Conservation (phyloP, 2,329 filamentous ascomycete genomes). For the Neonectria coccinea region DNA sequence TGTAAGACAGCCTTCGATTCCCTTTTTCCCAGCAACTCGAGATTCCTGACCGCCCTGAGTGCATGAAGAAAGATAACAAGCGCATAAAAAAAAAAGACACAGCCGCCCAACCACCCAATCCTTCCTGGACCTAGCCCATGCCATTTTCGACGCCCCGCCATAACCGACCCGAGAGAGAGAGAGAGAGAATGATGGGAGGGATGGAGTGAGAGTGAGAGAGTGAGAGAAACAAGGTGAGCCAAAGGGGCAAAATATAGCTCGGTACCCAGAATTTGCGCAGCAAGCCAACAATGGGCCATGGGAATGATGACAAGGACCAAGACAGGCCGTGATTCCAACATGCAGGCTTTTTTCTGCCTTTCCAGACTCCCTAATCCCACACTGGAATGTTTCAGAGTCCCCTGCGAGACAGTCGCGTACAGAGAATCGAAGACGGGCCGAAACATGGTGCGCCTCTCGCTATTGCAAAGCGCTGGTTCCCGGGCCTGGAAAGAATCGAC, state of each 20-base stretch:
- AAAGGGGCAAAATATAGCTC: conserved; percentile 1
- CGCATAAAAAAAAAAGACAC: conserved; percentile 21
- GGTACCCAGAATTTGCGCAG: conserved; percentile 16
- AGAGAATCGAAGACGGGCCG: conserved; percentile 15
- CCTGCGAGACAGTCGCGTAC: conserved; percentile 20
- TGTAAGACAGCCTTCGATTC: conserved; percentile 5
- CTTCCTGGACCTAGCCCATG: conserved; percentile 17
- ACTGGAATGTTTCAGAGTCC: conserved; percentile 22
- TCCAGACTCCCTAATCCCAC: conserved; percentile 25
- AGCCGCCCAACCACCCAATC: conserved; percentile 18
- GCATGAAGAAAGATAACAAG: conserved; percentile 6
- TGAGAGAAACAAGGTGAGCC: conserved; percentile 11
- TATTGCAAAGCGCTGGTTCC: conserved; percentile 30
- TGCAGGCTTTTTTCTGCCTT: conserved; percentile 26
- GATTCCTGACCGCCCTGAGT: background rate
- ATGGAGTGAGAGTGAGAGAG: conserved; percentile 8
- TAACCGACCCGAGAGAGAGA: conserved; percentile 2
- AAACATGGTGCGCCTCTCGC: conserved; percentile 29
- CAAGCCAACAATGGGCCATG: conserved; percentile 12
- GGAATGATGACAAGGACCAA: conserved; percentile 17
- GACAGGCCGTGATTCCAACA: conserved; percentile 29
- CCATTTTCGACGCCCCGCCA: conserved; percentile 26
- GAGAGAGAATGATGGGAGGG: background rate
- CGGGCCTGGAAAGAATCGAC: conserved; percentile 26
- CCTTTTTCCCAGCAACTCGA: conserved; percentile 13